These are phyloP conservation scores for Cordyceps pruinosa DNA, from an alignment of 2,329 filamentous ascomycete species.

Conservation along the genomic window DNA sequence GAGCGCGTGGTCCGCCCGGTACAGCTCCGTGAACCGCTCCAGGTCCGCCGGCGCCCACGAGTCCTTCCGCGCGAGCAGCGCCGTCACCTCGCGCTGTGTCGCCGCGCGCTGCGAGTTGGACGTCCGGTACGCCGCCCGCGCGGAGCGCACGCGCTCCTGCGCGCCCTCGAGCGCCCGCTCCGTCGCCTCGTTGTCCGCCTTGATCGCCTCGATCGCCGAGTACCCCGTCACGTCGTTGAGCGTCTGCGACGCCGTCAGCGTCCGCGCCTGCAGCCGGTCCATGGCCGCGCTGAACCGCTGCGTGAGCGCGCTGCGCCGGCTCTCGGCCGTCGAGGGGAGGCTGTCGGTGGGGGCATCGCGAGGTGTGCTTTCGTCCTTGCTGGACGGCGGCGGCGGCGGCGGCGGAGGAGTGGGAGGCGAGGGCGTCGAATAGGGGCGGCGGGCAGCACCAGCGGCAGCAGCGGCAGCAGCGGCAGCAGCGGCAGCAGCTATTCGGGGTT, in stretches of 20 bases:
- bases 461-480: too few relatives aligned
- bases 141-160: constrained; percentile 59
- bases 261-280: constrained; percentile 81
- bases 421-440: neutral
- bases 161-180: constrained; percentile 53
- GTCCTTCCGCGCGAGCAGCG: constrained; percentile 87
- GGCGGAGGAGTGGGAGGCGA: too few relatives aligned
- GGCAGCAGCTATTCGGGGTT: neutral
- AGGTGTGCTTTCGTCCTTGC: neutral
- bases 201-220: constrained; percentile 80
- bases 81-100: constrained; percentile 92
- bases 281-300: constrained; percentile 50
- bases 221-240: constrained; percentile 95
- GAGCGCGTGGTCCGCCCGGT: constrained; percentile 86
- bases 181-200: constrained; percentile 65
- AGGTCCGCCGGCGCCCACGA: constrained; percentile 82
- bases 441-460: too few relatives aligned
- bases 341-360: constrained; percentile 10
- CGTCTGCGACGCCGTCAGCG: constrained; percentile 77
- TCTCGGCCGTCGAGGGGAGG: constrained; percentile 28
- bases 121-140: constrained; percentile 72
- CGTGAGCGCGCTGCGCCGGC: constrained; percentile 27
- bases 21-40: constrained; percentile 88
- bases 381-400: neutral
- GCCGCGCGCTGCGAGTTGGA: constrained; percentile 76